Evolutionary conservation across 2,329 filamentous ascomycete species (phyloP).

Genomic region (Gnomoniopsis smithogilvyi): DNA sequence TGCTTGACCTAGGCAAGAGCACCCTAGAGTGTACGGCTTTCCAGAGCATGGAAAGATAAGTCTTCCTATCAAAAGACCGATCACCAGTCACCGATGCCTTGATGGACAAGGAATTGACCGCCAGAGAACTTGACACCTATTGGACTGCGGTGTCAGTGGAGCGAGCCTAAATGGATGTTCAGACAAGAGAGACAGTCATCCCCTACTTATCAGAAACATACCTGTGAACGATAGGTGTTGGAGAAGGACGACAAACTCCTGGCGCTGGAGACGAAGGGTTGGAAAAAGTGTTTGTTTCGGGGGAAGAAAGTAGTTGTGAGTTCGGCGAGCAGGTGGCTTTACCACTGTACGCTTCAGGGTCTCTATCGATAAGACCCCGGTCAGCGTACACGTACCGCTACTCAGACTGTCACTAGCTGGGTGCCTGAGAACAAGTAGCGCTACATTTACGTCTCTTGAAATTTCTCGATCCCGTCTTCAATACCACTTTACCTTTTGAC

Average conservation of each 20-base stretch:
- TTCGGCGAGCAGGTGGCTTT: background rate
- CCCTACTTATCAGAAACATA: too few relatives aligned
- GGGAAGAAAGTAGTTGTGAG: background rate
- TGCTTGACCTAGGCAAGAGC: background rate
- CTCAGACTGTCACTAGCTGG: background rate
- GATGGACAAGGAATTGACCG: too few relatives aligned
- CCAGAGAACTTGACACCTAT: too few relatives aligned
- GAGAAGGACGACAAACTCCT: too few relatives aligned
- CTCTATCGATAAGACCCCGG: constrained; percentile 13
- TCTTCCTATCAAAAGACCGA: too few relatives aligned
- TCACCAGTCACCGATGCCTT: too few relatives aligned
- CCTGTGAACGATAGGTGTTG: too few relatives aligned
- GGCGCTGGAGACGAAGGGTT: too few relatives aligned
- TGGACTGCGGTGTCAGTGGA: too few relatives aligned
- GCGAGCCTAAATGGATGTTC: too few relatives aligned
- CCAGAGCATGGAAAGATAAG: background rate
- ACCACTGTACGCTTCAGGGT: background rate
- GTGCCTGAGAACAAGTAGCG: background rate
- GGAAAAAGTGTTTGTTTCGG: background rate
- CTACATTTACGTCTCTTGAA: constrained; percentile 4
- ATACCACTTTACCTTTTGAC: background rate
- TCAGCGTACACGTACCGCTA: constrained; percentile 1
- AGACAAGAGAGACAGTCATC: too few relatives aligned
- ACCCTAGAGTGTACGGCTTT: background rate
- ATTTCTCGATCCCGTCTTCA: constrained; percentile 3